Percentiles rank a stretch among this genome's conserved stretches.
These are phyloP conservation scores for Neurospora sp. DNA, from an alignment of 495 filamentous ascomycete genomes.

Conservation along the genomic window DNA sequence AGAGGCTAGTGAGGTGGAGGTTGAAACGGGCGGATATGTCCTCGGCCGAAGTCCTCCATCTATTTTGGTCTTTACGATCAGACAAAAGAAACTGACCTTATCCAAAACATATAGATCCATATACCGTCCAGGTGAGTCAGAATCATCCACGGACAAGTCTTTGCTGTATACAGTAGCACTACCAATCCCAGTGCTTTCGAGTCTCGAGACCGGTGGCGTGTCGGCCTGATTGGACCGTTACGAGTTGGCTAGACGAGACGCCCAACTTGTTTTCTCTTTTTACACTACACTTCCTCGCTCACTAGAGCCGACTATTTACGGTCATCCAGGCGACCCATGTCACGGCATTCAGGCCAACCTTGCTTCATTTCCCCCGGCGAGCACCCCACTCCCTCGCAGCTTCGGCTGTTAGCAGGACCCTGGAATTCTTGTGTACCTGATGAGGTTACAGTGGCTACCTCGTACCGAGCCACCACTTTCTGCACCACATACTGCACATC, in stretches of 20 bases:
- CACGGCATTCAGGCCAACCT: neutral
- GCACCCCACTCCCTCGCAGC: neutral
- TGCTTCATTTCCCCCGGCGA: neutral
- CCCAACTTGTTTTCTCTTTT: neutral
- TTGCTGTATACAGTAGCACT: neutral
- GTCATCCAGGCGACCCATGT: neutral
- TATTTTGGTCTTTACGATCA: neutral
- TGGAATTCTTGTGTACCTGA: neutral
- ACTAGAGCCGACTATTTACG: neutral
- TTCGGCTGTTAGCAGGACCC: neutral
- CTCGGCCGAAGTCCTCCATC: neutral
- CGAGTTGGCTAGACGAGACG: neutral
- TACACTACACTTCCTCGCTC: neutral
- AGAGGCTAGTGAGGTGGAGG: neutral
- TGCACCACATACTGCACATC: neutral
- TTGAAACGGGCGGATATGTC: neutral
- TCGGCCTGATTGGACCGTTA: conserved; percentile 8
- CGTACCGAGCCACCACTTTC: neutral
- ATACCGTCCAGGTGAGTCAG: neutral
- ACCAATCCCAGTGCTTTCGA: neutral
- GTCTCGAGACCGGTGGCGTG: conserved; percentile 7
- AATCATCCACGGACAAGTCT: neutral
- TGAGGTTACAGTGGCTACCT: neutral
- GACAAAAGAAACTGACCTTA: neutral
- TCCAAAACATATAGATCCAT: neutral